These are phyloP conservation scores for Cladosporium sp. DNA, from an alignment of 2,329 filamentous ascomycete species.

Conservation along the genomic window DNA sequence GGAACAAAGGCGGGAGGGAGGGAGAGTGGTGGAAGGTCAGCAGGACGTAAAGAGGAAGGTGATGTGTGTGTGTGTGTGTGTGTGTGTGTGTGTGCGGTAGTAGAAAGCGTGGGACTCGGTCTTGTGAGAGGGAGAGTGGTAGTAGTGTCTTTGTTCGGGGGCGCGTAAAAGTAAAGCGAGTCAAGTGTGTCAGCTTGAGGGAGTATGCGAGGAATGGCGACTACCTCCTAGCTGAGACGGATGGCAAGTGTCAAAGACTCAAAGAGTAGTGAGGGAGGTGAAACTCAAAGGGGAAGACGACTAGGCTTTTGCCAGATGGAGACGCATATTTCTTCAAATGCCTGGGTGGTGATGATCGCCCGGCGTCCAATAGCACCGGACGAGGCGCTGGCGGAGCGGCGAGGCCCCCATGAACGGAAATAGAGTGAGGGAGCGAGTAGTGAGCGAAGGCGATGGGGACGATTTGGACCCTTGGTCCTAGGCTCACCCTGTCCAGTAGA, in stretches of 20 bases:
- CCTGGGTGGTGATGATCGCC: conserved; percentile 7
- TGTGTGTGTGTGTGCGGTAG: no score
- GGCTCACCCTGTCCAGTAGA: no score
- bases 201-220: background rate
- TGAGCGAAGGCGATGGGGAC: background rate
- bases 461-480: no score
- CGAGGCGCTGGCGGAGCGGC: conserved; percentile 3
- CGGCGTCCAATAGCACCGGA: conserved; percentile 9
- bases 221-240: background rate
- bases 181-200: background rate
- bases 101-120: conserved; percentile 1
- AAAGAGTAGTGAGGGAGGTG: background rate
- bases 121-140: background rate
- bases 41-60: background rate
- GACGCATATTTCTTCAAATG: background rate
- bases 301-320: background rate
- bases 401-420: conserved; percentile 11
- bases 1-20: background rate
- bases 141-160: background rate
- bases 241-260: no score
- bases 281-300: background rate
- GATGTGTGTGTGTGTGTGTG: no score
- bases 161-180: background rate
- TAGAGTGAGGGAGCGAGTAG: background rate
- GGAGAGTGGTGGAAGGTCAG: conserved; percentile 2